phyloP scores from a whole-genome alignment of 2,329 filamentous ascomycete species.

The Sarocladiaceae sp. region DNA sequence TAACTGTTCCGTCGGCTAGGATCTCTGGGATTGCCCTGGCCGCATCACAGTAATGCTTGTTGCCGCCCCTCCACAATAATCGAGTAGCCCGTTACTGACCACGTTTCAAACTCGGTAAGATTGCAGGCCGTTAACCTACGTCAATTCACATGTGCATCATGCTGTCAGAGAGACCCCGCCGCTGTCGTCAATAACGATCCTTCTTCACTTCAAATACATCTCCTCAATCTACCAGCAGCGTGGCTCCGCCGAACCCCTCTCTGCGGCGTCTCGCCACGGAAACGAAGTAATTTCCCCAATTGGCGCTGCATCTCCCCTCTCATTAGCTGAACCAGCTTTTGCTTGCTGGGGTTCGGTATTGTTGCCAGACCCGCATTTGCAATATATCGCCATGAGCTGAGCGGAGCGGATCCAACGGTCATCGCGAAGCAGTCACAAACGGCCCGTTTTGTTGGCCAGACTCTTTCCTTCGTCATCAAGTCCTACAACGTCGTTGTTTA shows the following conservation, averaged over 20 bases:
- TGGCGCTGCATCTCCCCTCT: slow-evolving; percentile 2
- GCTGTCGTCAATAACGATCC: not conserved
- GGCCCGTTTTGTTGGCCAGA: not conserved
- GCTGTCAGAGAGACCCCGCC: no score
- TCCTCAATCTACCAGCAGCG: not conserved
- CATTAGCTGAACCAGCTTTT: slow-evolving; percentile 10
- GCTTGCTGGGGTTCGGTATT: slow-evolving; percentile 7
- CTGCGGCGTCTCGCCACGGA: not conserved
- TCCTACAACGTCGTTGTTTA: no score
- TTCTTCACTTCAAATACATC: no score
- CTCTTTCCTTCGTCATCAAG: not conserved
- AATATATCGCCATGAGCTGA: slow-evolving; percentile 8
- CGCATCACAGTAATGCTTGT: not conserved
- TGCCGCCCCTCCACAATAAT: not conserved
- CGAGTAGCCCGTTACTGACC: not conserved
- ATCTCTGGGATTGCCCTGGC: not conserved
- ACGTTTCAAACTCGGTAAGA: not conserved
- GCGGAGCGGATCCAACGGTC: not conserved
- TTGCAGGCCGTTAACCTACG: no score
- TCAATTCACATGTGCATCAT: no score
- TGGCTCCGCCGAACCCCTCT: not conserved
- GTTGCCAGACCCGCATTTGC: slow-evolving; percentile 8
- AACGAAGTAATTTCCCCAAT: slow-evolving; percentile 7
- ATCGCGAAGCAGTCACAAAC: not conserved
- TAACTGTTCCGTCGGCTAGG: not conserved